phyloP scores from a whole-genome alignment of 139 green algal genomes.

The Haematococcus lacustris region DNA sequence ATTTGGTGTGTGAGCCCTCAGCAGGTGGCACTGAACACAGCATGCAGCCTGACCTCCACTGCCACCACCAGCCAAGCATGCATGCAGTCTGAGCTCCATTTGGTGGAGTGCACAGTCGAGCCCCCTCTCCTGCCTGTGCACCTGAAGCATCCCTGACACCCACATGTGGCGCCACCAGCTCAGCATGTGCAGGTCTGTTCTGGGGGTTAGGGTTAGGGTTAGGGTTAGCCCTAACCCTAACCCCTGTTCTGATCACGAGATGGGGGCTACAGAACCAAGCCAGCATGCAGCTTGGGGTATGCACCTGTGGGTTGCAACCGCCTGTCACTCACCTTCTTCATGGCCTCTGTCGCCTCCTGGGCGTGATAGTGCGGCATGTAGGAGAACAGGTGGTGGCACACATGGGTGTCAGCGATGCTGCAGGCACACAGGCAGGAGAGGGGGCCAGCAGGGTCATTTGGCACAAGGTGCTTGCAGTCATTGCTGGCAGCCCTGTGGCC shows the following conservation, averaged over 20 bases:
- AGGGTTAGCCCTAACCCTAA: too few species aligned
- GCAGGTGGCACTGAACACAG: too few species aligned
- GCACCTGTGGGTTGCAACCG: neutral
- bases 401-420: constrained; percentile 91
- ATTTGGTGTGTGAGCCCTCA: too few species aligned
- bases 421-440: too few species aligned
- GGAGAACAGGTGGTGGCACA: constrained; percentile 89
- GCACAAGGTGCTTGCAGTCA: too few species aligned
- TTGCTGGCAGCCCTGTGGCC: too few species aligned
- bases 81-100: too few species aligned
- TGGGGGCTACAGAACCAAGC: too few species aligned
- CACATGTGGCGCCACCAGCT: neutral
- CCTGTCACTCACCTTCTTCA: constrained; percentile 36
- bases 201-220: too few species aligned
- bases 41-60: neutral
- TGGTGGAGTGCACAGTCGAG: neutral
- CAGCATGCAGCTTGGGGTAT: neutral
- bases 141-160: neutral
- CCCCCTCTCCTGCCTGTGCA: neutral
- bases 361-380: constrained; percentile 91
- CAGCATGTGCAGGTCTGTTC: neutral
- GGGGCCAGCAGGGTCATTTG: too few species aligned
- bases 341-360: constrained; percentile 68
- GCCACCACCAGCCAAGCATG: neutral
- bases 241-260: neutral